These are phyloP conservation scores for Solanum chiquidenum DNA, from an alignment of 257 asterid genomes.

Conservation along the genomic window DNA sequence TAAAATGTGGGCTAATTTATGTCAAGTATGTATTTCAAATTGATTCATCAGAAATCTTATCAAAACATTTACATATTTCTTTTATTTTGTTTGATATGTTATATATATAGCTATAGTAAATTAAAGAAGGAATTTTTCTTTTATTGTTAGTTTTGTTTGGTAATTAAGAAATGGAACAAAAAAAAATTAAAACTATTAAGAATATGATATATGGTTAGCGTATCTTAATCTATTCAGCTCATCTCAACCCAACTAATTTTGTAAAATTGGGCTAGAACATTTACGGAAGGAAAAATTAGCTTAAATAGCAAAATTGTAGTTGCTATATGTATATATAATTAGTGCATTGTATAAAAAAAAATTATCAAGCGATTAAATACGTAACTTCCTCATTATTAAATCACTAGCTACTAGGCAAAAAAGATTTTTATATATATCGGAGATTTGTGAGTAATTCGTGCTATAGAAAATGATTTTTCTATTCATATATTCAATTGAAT, in stretches of 20 bases:
- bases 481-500: too few species aligned
- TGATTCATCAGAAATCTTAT: neutral
- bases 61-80: neutral
- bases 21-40: neutral
- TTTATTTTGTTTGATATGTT: neutral
- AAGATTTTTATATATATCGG: too few species aligned
- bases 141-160: neutral
- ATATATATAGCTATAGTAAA: neutral
- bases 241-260: neutral
- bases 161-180: neutral
- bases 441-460: too few species aligned
- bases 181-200: neutral
- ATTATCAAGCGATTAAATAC: neutral
- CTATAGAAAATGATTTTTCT: too few species aligned
- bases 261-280: neutral
- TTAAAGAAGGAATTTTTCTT: neutral
- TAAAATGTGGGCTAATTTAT: neutral
- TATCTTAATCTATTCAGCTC: neutral
- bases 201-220: neutral
- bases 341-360: neutral
- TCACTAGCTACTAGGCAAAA: too few species aligned
- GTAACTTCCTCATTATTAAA: neutral
- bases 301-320: neutral
- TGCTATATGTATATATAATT: neutral
- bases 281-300: neutral